Conservation (phyloP, 1,284 basidiomycete genomes). For the Naganishia liquefaciens region DNA sequence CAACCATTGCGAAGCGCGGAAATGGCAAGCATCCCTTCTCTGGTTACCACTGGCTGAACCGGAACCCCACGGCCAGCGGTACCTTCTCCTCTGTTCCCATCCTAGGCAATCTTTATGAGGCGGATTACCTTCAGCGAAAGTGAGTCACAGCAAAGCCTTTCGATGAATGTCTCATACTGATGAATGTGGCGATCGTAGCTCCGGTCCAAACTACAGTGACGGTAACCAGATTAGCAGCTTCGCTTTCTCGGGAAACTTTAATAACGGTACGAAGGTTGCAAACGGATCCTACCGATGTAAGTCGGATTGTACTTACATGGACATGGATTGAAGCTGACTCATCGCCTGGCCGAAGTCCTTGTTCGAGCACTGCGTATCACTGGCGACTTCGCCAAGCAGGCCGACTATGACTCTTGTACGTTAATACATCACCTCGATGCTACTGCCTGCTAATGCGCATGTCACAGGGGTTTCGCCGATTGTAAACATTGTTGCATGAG, state of each 20-base stretch:
- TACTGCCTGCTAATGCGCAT: background rate
- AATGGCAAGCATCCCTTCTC: conserved; percentile 11
- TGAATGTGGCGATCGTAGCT: conserved; percentile 32
- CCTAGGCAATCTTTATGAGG: conserved; percentile 54
- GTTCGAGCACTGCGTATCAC: conserved; percentile 64
- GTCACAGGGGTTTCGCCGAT: conserved; percentile 17
- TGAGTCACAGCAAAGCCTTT: conserved; percentile 36
- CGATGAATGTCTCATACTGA: conserved; percentile 21
- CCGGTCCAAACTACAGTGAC: conserved; percentile 41
- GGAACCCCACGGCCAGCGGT: conserved; percentile 24
- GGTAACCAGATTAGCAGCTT: conserved; percentile 55
- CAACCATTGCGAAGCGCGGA: conserved; percentile 36
- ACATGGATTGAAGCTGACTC: background rate
- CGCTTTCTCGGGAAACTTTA: conserved; percentile 56
- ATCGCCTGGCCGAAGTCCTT: conserved; percentile 51
- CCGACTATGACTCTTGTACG: conserved; percentile 63
- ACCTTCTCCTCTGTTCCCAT: conserved; percentile 54
- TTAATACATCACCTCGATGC: background rate
- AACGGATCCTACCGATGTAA: conserved; percentile 61
- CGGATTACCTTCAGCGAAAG: conserved; percentile 54
- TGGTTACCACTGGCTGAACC: conserved; percentile 23
- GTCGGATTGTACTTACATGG: conserved; percentile 25
- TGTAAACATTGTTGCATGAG: conserved; percentile 16
- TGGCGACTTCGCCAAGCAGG: conserved; percentile 58
- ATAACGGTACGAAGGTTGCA: conserved; percentile 63